Evolutionary conservation across 106 monocot genomes (phyloP), one percentile per base, ranked within the genome.

Genomic region (Dioscorea alata): DNA sequence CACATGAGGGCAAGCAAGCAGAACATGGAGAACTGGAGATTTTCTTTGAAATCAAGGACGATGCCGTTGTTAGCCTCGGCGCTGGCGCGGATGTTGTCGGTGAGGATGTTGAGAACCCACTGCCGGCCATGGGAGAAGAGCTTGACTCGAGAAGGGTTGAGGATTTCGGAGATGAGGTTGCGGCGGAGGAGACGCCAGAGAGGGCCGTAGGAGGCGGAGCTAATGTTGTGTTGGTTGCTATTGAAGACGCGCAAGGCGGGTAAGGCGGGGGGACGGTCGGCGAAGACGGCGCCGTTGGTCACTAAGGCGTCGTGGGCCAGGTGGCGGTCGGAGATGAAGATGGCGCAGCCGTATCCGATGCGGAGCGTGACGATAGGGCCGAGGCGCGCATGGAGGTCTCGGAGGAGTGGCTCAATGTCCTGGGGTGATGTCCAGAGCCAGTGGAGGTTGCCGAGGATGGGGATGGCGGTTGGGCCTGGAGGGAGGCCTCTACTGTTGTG

Each of bases 21-120:
- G 66, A 87, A 83, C 80, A 87, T 83, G 61, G 87, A 70, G 35
- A 67, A 78, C 57, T 64, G 83, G 64, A 83, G 72, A 64, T 60
- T 71, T 73, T 83, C 69, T 42, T 77, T 71, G 17, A 48, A 67
- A 13, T 23, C 68, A 2, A 74, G 74, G 16, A 28, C 49, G 20
- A 73, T 71, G 7, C 71, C 69, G 2, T 31, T 33, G 5, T 57
- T 56, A 9, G 15, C 9, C 54, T 15, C 51, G 6, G 69, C 60
- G 49, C 61, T 12, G 61, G n/a, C 28, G 12, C 58, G 12, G 57
- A 74, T 69, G 8, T 63, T 54, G 23, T 52, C 49, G 6, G 65
- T 18, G 50, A 87, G 72, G 0, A 78, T 51, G 4, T 53, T 66
- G 18, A 87, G 76, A 16, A 75, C 80, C 82, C 80, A 78, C 6